These are phyloP conservation scores for Macadamia tetraphylla DNA, from an alignment of 164 flowering plant species.

Conservation along the genomic window DNA sequence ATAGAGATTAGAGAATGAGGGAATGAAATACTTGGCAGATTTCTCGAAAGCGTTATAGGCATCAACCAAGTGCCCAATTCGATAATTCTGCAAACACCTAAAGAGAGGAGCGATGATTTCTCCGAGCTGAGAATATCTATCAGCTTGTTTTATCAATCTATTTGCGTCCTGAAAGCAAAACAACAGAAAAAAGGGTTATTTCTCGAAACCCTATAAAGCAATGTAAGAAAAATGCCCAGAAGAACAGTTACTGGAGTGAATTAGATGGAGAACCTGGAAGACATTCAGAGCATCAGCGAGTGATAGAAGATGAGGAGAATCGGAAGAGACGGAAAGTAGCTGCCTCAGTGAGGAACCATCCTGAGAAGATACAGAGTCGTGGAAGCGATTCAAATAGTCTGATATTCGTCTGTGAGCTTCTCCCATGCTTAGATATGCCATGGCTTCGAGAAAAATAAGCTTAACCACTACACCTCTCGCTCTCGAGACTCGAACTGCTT, in stretches of 20 bases:
- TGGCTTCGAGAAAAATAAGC: too few relatives aligned
- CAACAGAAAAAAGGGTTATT: background rate
- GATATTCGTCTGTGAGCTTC: constrained; percentile 83
- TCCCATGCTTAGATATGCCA: constrained; percentile 90
- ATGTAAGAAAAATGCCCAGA: background rate
- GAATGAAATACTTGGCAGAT: constrained; percentile 55
- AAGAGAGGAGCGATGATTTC: constrained; percentile 61
- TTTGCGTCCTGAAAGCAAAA: constrained; percentile 50
- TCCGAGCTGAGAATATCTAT: constrained; percentile 49
- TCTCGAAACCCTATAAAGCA: constrained; percentile 7
- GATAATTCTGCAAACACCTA: constrained; percentile 60
- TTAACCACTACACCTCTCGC: too few relatives aligned
- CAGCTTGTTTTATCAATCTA: constrained; percentile 66
- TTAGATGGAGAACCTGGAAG: constrained; percentile 54
- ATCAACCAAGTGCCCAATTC: constrained; percentile 55
- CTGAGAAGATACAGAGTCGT: constrained; percentile 66
- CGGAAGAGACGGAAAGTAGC: constrained; percentile 73
- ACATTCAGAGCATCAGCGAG: constrained; percentile 80
- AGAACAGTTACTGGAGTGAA: background rate
- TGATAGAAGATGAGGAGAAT: constrained; percentile 51
- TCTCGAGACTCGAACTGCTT: too few relatives aligned
- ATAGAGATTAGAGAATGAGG: background rate
- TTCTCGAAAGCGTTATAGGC: constrained; percentile 78
- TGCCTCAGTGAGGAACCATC: constrained; percentile 60
- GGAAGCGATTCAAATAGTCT: constrained; percentile 72